Percentiles rank a stretch among this genome's conserved stretches.
phyloP scores from a whole-genome alignment of 805 yeast genomes.

The Pichia rugopelliculosa region DNA sequence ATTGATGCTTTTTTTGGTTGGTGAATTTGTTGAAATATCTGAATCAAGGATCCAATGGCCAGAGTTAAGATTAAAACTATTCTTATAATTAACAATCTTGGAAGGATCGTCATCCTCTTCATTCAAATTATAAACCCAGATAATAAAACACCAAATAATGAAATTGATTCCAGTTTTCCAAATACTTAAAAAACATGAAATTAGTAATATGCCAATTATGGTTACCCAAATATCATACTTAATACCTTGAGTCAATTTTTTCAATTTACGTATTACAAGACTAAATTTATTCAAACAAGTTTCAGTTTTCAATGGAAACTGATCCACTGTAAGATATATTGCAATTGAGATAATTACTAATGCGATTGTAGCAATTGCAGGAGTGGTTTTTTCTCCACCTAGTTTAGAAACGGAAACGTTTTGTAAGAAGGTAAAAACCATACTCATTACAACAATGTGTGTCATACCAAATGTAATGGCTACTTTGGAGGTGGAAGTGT shows the following conservation, averaged over 20 bases:
- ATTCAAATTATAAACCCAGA: constrained; percentile 14
- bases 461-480: neutral
- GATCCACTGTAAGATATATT: neutral
- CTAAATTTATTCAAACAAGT: neutral
- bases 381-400: neutral
- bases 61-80: neutral
- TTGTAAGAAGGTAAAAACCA: neutral
- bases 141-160: constrained; percentile 8
- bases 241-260: neutral
- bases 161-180: constrained; percentile 7
- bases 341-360: neutral
- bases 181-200: constrained; percentile 10
- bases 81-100: neutral
- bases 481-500: neutral
- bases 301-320: neutral
- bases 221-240: constrained; percentile 10
- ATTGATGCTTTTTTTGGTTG: neutral
- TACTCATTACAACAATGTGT: neutral
- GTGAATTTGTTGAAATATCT: neutral
- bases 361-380: neutral
- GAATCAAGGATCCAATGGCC: neutral
- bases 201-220: constrained; percentile 2
- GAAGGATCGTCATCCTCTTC: neutral
- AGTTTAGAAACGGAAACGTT: neutral
- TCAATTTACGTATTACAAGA: neutral